Evolutionary conservation across 2,329 filamentous ascomycete species (phyloP).

Genomic region (Allantophomopsis cytisporea): DNA sequence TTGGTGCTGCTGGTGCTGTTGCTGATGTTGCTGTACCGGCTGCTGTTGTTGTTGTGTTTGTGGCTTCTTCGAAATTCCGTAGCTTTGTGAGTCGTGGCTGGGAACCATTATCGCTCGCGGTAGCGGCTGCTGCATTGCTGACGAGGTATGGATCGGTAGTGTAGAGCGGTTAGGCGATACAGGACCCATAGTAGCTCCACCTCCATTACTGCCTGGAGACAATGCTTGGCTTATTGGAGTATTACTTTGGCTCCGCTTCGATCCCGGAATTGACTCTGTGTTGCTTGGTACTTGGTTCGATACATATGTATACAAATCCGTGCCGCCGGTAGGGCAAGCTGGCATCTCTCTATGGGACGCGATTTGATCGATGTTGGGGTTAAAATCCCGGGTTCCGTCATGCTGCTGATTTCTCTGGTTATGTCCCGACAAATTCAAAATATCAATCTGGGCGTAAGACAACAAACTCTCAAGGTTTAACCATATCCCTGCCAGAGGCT

Average conservation of each 20-base stretch:
- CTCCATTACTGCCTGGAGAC: no score
- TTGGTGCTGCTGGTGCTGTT: background rate
- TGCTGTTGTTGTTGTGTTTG: conserved; percentile 5
- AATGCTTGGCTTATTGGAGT: background rate
- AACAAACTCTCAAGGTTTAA: background rate
- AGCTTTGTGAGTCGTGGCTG: no score
- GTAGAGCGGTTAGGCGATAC: background rate
- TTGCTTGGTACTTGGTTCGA: background rate
- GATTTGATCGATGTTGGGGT: background rate
- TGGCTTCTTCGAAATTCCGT: background rate
- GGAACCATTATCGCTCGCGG: no score
- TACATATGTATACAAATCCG: background rate
- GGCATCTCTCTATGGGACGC: background rate
- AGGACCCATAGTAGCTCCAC: no score
- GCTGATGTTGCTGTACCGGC: background rate
- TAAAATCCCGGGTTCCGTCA: background rate
- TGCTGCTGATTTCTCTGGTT: background rate
- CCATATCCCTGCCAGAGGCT: background rate
- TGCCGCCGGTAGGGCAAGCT: background rate
- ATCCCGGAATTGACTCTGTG: background rate
- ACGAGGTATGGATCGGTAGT: background rate
- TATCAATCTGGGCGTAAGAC: background rate
- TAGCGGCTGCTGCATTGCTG: background rate
- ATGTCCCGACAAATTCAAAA: background rate
- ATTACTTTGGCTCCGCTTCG: background rate